Evolutionary conservation across 768 basidiomycete genomes (phyloP).

Genomic region (Rhizopogon salebrosus): DNA sequence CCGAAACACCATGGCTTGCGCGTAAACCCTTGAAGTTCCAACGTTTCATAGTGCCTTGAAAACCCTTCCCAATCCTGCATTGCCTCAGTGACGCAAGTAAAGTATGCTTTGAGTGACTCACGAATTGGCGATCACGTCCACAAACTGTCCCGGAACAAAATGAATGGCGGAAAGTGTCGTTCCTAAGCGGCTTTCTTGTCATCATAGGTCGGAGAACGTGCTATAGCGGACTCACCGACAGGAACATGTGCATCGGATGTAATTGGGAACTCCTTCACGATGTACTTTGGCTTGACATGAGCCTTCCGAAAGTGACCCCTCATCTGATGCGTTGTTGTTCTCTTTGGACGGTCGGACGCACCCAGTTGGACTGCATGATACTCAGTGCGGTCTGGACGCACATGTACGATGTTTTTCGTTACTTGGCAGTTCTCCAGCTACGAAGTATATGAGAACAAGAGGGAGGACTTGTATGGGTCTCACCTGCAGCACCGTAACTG

Average conservation of each 20-base stretch:
- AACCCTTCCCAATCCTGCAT: slow-evolving; percentile 92
- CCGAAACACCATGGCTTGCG: slow-evolving; percentile 93
- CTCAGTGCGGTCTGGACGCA: slow-evolving; percentile 59
- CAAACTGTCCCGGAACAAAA: slow-evolving; percentile 95
- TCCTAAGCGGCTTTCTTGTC: slow-evolving; percentile 39
- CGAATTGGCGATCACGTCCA: slow-evolving; percentile 90
- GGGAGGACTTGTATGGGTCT: slow-evolving; percentile 13
- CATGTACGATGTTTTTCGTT: slow-evolving; percentile 67
- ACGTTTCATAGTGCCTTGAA: slow-evolving; percentile 94
- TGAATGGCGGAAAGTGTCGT: slow-evolving; percentile 88
- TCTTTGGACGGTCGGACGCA: slow-evolving; percentile 67
- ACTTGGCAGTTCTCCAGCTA: slow-evolving; percentile 89
- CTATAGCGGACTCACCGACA: slow-evolving; percentile 53
- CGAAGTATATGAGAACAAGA: slow-evolving; percentile 7
- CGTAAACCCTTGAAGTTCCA: slow-evolving; percentile 90
- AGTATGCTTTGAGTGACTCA: slow-evolving; percentile 38
- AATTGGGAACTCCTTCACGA: slow-evolving; percentile 85
- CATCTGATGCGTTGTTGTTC: slow-evolving; percentile 74
- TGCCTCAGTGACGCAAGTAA: slow-evolving; percentile 5
- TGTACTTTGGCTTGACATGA: slow-evolving; percentile 73
- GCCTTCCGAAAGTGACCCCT: slow-evolving; percentile 87
- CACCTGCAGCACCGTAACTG: slow-evolving; percentile 94
- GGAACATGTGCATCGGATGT: slow-evolving; percentile 87
- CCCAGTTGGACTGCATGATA: slow-evolving; percentile 96
- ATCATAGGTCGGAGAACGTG: background rate